Evolutionary conservation across 1,284 basidiomycete genomes (phyloP), one percentile per base, ranked within the genome.

Genomic region (Puccinia horiana): DNA sequence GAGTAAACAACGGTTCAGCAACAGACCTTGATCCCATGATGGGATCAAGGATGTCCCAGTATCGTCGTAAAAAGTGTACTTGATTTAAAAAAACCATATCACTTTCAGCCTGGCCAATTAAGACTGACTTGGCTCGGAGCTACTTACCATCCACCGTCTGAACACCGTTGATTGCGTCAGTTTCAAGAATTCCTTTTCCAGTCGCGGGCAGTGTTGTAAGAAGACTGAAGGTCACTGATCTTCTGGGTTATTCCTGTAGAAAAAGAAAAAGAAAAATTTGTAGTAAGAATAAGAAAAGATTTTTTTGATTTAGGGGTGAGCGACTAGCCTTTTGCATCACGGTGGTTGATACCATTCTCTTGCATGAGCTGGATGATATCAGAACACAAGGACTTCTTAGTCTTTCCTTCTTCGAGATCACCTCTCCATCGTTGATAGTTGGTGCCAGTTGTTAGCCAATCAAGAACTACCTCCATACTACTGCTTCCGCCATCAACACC

Each of bases 1-100:
- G 16, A 67, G 67, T 69, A 14, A 8, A 26, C 1, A 42, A 40
- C 14, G 67, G 67, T 47, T 69, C 44, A 23, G 67, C 67, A 18
- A 69, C 67, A n/a, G 67, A 69, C 18, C 37, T 69, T 44, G 37
- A 69, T 69, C 67, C 67, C 67, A 69, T 69, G n/a, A 42, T 32
- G 9, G 44, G 37, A 44, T 69, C 67, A 44, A 69, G 44, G n/a
- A 44, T 44, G 40, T 44, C 67, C 67, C 67, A 69, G 67, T 69
- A 69, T 44, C 32, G 67, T 14, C 67, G 44, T n/a, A 69, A 47
- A 26, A 69, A 44, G 40, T 44, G 67, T 1, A 69, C 8, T 69
- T 69, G 67, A 69, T 69, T 40, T 69, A 47, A 32, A 42, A 18
- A 67, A 23, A 26, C n/a, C 35, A 44, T 23, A 2, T n/a, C 14